phyloP scores from a whole-genome alignment of 176 grass and related monocot species.

The Alopecurus myosuroides region DNA sequence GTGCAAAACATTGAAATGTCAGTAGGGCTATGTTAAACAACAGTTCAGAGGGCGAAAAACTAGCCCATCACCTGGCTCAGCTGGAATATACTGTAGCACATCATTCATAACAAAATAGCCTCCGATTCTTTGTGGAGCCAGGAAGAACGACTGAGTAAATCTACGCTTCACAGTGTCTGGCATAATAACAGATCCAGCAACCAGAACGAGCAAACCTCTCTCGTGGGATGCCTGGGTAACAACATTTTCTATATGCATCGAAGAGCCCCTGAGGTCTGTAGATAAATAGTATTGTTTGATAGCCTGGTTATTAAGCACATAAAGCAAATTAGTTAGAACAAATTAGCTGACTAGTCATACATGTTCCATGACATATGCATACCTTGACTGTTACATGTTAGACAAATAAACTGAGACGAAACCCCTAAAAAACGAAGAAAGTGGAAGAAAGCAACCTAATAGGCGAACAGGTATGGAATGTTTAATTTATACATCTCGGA shows the following conservation, averaged over 20 bases:
- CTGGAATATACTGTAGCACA: conserved; percentile 47
- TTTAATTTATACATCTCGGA: neutral
- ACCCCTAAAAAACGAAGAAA: too few species aligned
- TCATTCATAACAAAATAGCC: conserved; percentile 86
- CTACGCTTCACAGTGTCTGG: conserved; percentile 28
- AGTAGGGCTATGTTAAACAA: neutral
- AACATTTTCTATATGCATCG: conserved; percentile 55
- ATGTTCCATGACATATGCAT: neutral
- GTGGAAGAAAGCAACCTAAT: neutral
- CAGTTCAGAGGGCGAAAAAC: neutral
- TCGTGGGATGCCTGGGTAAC: conserved; percentile 55
- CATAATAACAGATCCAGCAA: conserved; percentile 47
- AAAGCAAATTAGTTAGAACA: neutral
- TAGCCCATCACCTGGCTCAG: conserved; percentile 17
- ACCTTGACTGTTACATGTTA: neutral
- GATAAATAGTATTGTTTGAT: conserved; percentile 55
- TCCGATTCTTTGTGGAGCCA: conserved; percentile 68
- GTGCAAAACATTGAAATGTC: conserved; percentile 4
- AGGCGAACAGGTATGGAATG: neutral
- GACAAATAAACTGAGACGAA: neutral
- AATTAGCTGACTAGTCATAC: neutral
- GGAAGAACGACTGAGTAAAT: conserved; percentile 85
- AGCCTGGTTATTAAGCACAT: conserved; percentile 34
- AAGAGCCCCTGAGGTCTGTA: conserved; percentile 35
- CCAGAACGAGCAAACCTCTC: conserved; percentile 55